A percentile compares a stretch with the other conserved stretches of the same genome.
Conservation (phyloP, 2,329 filamentous ascomycete species). For the Nemania diffusa region DNA sequence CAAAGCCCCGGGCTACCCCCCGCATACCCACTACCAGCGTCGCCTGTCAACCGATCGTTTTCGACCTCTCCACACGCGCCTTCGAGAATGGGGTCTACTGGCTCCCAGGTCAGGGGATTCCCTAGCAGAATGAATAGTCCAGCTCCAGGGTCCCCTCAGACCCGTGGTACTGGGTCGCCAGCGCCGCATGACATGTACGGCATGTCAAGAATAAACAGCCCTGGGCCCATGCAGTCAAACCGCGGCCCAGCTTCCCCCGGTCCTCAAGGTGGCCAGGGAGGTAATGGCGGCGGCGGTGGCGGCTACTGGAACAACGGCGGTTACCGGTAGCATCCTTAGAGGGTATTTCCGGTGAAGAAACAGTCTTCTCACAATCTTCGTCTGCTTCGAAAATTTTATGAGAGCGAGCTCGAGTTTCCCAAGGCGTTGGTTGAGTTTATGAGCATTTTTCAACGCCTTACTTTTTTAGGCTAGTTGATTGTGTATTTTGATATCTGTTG, state of each 20-base stretch:
- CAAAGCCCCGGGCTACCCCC: conserved; percentile 42
- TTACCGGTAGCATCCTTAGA: conserved; percentile 8
- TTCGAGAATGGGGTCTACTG: conserved; percentile 46
- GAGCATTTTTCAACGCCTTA: conserved; percentile 18
- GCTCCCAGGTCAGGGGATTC: conserved; percentile 37
- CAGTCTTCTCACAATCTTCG: background rate
- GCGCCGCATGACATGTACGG: conserved; percentile 37
- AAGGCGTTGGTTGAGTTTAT: conserved; percentile 31
- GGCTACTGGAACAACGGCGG: conserved; percentile 29
- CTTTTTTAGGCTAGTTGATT: conserved; percentile 6
- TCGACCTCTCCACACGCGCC: conserved; percentile 43
- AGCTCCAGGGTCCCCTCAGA: conserved; percentile 26
- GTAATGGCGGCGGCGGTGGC: conserved; percentile 7
- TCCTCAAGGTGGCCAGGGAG: conserved; percentile 21
- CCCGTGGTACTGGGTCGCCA: conserved; percentile 33
- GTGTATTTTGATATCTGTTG: conserved; percentile 2
- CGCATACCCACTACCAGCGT: conserved; percentile 36
- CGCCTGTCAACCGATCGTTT: conserved; percentile 46
- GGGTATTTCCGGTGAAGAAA: background rate
- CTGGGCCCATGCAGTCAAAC: conserved; percentile 31
- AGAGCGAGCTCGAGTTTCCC: conserved; percentile 7
- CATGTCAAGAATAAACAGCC: conserved; percentile 37
- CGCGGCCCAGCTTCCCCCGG: conserved; percentile 33
- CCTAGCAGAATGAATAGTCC: conserved; percentile 43
- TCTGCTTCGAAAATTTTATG: background rate